Base-by-base conservation (phyloP, 2,329 filamentous ascomycete genomes). In the Colletotrichum godetiae region DNA sequence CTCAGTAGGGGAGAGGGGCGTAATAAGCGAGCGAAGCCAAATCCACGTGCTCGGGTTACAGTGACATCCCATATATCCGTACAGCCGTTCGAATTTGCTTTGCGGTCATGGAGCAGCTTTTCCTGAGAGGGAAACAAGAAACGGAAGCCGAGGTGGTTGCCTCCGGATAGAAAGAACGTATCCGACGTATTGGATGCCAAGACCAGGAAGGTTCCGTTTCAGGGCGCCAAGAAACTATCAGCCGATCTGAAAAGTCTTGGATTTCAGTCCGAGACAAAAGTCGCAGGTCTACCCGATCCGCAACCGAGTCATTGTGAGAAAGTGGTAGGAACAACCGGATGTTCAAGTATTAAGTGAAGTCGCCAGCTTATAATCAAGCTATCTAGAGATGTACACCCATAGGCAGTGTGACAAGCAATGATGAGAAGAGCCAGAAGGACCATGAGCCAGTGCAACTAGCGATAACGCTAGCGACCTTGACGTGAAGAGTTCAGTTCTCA, bases 151-250 rank as follows among this genome's bases (percentile, higher is more conserved):
- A 67, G 46, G 22, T 33, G 46, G 22, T 31, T 64, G 49, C 15
- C 37, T 37, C 4, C 27, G 31, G 22, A 35, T 58, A 2, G 8
- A 24, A 31, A 33, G 15, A 24, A 12, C 11, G n/a, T 37, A 22
- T 49, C 24, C 35, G 35, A 33, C 46, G 27, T 57, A 62, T 61
- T 24, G 57, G 68, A 67, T 72, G 68, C 57, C 57, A 67, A 67
- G 57, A 29, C n/a, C 27, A 71, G 63, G 15, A 60, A 61, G 15
- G 56, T 29, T 15, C 24, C 64, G 68, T 72, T 72, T 67, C 68
- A 67, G 29, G 33, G n/a, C 31, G 63, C 46, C 56, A 67, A 72
- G 57, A 56, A 61, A 72, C 31, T 57, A 35, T 61, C 49, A 60
- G 19, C 55, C 31, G 46, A 53, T 37, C 15, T 27, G 53, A 60